Evolutionary conservation across 768 basidiomycete species (phyloP).

Genomic region (Mrakia blollopis): DNA sequence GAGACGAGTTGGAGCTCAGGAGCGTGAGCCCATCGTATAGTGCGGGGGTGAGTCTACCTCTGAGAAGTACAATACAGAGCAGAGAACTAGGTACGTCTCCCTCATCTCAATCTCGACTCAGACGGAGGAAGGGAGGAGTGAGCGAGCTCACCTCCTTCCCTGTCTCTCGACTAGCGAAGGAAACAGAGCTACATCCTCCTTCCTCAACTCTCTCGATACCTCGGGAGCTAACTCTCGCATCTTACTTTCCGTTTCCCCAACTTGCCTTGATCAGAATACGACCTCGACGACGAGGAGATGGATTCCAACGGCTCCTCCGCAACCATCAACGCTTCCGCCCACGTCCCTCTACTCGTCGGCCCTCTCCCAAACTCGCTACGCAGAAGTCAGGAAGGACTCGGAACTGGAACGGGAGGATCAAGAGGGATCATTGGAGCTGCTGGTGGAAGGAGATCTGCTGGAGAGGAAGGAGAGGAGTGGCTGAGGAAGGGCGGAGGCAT

Average conservation of each 20-base stretch:
- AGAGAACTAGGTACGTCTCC: constrained; percentile 76
- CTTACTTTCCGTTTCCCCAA: too few relatives aligned
- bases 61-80: constrained; percentile 68
- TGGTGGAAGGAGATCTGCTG: constrained; percentile 43
- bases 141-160: constrained; percentile 22
- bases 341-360: constrained; percentile 67
- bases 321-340: constrained; percentile 42
- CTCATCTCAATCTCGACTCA: constrained; percentile 35
- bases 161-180: neutral
- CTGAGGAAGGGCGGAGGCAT: constrained; percentile 44
- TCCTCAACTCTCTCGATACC: neutral
- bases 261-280: constrained; percentile 57
- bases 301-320: constrained; percentile 27
- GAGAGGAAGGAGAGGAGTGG: constrained; percentile 44
- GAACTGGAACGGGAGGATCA: constrained; percentile 54
- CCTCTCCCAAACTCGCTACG: constrained; percentile 54
- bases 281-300: constrained; percentile 75
- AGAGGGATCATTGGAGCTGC: neutral
- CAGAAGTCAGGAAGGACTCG: constrained; percentile 36
- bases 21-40: constrained; percentile 15
- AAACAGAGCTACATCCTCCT: neutral
- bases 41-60: constrained; percentile 52
- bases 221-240: neutral
- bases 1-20: constrained; percentile 8
- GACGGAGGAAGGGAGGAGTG: constrained; percentile 13